Conservation (phyloP, 164 flowering plant genomes). For the Stephania yunnanensis region DNA sequence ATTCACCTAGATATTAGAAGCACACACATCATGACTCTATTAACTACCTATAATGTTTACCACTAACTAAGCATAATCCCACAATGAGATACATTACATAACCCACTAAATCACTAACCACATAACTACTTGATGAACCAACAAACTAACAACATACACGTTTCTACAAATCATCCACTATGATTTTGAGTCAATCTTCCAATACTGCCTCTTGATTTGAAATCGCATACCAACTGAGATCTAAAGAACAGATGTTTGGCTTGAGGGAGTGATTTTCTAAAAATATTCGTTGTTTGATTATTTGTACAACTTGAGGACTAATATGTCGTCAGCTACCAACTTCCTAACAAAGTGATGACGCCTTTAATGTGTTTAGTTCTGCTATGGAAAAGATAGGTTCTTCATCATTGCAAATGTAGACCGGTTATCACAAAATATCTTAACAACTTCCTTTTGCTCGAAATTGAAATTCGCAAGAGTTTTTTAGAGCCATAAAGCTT, state of each 20-base stretch:
- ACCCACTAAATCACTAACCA: too few species aligned
- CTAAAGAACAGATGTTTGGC: background rate
- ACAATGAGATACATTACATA: too few species aligned
- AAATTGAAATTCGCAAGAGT: background rate
- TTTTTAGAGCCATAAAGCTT: conserved; percentile 17
- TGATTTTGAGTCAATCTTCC: too few species aligned
- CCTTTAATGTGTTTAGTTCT: conserved; percentile 23
- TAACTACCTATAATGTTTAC: too few species aligned
- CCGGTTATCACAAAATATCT: conserved; percentile 17
- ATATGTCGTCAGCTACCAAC: background rate
- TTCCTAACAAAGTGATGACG: background rate
- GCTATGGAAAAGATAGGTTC: conserved; percentile 16
- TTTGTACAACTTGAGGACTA: conserved; percentile 1
- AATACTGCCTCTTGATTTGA: background rate
- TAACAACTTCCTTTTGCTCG: conserved; percentile 1
- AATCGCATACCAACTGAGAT: background rate
- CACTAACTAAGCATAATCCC: too few species aligned
- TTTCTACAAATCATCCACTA: too few species aligned
- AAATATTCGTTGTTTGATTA: conserved; percentile 11
- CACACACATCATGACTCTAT: too few species aligned
- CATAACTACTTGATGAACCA: too few species aligned
- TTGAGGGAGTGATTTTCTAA: conserved; percentile 11
- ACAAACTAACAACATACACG: too few species aligned
- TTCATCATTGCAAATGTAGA: conserved; percentile 8
- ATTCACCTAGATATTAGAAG: too few species aligned